A percentile compares a stretch with the other conserved stretches of the same genome.
Evolutionary conservation across 108 stramenopile genomes (phyloP).

Genomic region (Nannochloropsis oceanica): DNA sequence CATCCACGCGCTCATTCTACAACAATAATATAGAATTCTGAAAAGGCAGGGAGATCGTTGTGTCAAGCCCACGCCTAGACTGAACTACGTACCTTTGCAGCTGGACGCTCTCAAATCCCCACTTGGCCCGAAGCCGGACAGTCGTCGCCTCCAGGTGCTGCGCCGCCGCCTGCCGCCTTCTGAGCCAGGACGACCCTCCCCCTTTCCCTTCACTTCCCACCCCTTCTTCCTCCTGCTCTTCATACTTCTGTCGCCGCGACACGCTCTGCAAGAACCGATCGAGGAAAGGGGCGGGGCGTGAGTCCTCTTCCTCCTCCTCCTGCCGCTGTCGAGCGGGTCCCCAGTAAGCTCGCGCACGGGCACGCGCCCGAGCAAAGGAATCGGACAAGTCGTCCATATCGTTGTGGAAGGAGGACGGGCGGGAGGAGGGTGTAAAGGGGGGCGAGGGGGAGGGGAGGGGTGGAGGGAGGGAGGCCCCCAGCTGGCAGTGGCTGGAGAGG

Average conservation of each 20-base stretch:
- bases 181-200: background rate
- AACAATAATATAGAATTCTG: no score
- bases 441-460: background rate
- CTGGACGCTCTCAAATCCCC: background rate
- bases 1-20: no score
- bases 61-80: no score
- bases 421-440: background rate
- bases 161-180: background rate
- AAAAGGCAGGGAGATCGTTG: no score
- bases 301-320: background rate
- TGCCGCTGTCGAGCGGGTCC: background rate
- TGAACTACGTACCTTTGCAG: background rate
- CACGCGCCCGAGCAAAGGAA: background rate
- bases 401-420: background rate
- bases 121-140: background rate
- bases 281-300: background rate
- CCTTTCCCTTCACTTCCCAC: background rate
- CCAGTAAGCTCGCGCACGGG: background rate
- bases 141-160: background rate
- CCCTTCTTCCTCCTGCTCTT: background rate
- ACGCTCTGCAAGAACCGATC: background rate
- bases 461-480: background rate
- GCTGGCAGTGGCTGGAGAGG: background rate
- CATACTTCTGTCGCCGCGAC: background rate
- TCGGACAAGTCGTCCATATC: background rate